phyloP scores from a whole-genome alignment of 495 filamentous ascomycete genomes.

The Zalerion maritima region DNA sequence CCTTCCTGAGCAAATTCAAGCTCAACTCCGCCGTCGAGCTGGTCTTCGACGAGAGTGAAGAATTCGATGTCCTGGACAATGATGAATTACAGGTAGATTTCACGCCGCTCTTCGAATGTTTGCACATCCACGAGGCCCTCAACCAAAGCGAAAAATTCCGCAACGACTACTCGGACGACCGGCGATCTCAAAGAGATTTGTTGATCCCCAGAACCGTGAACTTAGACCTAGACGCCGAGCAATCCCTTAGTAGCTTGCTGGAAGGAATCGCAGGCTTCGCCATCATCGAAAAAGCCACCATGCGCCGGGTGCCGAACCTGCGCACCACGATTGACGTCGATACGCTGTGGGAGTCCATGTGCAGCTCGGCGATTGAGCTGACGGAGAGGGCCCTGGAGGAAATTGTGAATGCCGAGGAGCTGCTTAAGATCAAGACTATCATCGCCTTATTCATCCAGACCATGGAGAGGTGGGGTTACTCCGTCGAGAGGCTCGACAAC shows the following conservation, averaged over 20 bases:
- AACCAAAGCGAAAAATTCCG: constrained; percentile 85
- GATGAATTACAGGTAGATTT: constrained; percentile 91
- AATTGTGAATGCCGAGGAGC: constrained; percentile 66
- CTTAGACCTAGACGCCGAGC: constrained; percentile 57
- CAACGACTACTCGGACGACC: constrained; percentile 76
- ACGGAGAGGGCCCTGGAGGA: constrained; percentile 62
- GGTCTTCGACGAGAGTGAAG: constrained; percentile 86
- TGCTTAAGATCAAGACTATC: constrained; percentile 83
- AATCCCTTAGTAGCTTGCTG: constrained; percentile 67
- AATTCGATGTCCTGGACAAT: constrained; percentile 88
- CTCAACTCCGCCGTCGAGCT: constrained; percentile 93
- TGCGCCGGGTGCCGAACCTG: constrained; percentile 68
- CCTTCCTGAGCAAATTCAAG: constrained; percentile 65
- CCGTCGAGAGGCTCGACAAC: constrained; percentile 61
- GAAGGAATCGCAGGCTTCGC: constrained; percentile 94
- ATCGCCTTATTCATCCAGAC: constrained; percentile 93
- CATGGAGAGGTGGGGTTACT: constrained; percentile 91
- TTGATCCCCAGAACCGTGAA: constrained; percentile 60
- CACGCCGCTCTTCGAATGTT: constrained; percentile 81
- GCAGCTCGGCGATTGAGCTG: constrained; percentile 64
- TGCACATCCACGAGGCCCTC: constrained; percentile 93
- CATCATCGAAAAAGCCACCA: constrained; percentile 87
- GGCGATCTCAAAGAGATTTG: constrained; percentile 82
- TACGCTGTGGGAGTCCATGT: constrained; percentile 97
- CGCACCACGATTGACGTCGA: constrained; percentile 82